Base-by-base conservation (phyloP, 805 yeast species). In the Metschnikowia reukaufii region DNA sequence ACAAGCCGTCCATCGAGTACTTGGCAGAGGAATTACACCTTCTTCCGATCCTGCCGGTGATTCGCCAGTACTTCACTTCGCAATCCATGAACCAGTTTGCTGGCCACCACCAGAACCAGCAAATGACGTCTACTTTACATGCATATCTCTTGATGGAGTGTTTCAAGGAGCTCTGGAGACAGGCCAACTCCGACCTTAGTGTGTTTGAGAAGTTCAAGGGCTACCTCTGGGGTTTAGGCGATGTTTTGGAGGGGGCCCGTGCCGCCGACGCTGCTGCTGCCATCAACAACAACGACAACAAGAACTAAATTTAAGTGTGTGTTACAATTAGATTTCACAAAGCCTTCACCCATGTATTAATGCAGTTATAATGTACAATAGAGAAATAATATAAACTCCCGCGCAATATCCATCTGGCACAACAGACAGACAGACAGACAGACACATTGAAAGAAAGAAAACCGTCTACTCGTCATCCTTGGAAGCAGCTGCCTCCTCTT, bases 21-120 rank as follows among this genome's bases (percentile, higher is more conserved):
- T 66, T 85, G 48, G 86, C 89, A 0, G 91, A 85, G 58, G 91
- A 84, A 45, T 68, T 85, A 44, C 65, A 60, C 45, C 82, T 83
- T 6, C 76, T 85, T 39, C 85, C 86, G 12, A 79, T 84, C 42
- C 75, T 82, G 29, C 78, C 78, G 2, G 64, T 73, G 29, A 64
- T 77, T 66, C 66, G 73, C 44, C 73, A 69, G 47, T 66, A 62
- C 42, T 69, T 69, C 56, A 55, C 67, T 9, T 52, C 62, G 6
- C 47, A 45, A 19, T 36, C 49, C 12, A 45, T 45, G 25, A 45
- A 49, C 34, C 61, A 54, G 29, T 56, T 47, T 33, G 52, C 64
- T 6, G 51, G 53, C 29, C 62, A 58, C 15, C 62, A 60, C 13
- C 66, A 61, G 35, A 55, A 39, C 30, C 62, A 58, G 44, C 74